Conservation (phyloP, 177 flowering plant genomes). For the Vitis hybrid region DNA sequence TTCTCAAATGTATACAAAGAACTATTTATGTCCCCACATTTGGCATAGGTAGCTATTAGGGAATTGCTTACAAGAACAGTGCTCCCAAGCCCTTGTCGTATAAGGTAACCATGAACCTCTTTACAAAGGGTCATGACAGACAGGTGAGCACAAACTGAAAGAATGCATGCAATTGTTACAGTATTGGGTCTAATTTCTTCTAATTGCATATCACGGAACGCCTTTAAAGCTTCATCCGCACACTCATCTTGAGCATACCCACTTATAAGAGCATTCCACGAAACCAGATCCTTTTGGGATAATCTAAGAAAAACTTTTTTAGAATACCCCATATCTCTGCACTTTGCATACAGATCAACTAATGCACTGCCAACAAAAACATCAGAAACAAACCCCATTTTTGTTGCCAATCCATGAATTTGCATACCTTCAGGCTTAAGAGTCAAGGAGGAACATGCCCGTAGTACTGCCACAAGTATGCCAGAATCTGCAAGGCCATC, state of each 20-base stretch:
- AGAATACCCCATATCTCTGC: conserved; percentile 33
- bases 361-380: conserved; percentile 41
- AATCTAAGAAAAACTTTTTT: conserved; percentile 27
- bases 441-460: conserved; percentile 46
- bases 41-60: conserved; percentile 36
- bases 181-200: conserved; percentile 37
- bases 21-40: conserved; percentile 42
- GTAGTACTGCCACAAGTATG: conserved; percentile 36
- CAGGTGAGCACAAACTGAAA: conserved; percentile 32
- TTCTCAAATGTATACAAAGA: conserved; percentile 25
- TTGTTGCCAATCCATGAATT: conserved; percentile 34
- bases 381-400: conserved; percentile 26
- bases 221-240: conserved; percentile 28
- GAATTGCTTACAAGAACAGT: conserved; percentile 40
- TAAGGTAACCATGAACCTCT: conserved; percentile 40
- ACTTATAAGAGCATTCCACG: conserved; percentile 49
- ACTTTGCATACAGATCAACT: conserved; percentile 46
- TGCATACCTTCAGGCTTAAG: conserved; percentile 26
- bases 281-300: conserved; percentile 32
- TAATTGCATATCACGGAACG: conserved; percentile 33
- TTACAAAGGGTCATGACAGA: conserved; percentile 28
- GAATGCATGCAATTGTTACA: conserved; percentile 33
- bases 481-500: conserved; percentile 30
- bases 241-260: conserved; percentile 37
- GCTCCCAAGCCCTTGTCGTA: conserved; percentile 24